Evolutionary conservation across 164 flowering plant genomes (phyloP).

Genomic region (Chloranthus sessilifolius): DNA sequence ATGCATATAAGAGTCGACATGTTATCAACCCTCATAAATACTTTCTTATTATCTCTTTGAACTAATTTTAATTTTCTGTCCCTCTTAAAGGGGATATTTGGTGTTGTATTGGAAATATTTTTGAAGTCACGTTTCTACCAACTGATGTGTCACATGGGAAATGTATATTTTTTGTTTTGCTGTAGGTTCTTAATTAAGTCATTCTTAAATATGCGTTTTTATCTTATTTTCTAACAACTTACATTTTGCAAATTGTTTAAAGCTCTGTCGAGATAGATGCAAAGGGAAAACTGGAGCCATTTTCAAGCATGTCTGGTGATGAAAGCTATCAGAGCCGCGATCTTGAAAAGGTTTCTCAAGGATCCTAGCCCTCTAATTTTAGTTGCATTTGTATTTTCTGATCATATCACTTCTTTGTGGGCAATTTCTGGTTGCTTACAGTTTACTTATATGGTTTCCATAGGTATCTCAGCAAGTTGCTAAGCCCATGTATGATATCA

Average conservation of each 20-base stretch:
- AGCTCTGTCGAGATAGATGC: conserved; percentile 74
- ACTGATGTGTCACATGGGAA: conserved; percentile 2
- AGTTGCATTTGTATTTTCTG: not conserved
- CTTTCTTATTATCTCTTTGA: too few species aligned
- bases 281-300: conserved; percentile 72
- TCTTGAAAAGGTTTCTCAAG: conserved; percentile 75
- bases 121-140: not conserved
- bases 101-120: too few species aligned
- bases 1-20: too few species aligned
- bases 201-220: too few species aligned
- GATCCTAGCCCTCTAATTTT: not conserved
- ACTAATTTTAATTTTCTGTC: not conserved
- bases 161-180: conserved; percentile 10
- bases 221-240: too few species aligned
- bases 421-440: conserved; percentile 6
- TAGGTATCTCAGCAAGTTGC: conserved; percentile 88
- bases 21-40: too few species aligned
- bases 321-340: conserved; percentile 91
- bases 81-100: not conserved
- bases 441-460: conserved; percentile 3
- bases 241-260: too few species aligned
- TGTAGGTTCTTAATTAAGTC: too few species aligned
- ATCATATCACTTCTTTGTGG: not conserved
- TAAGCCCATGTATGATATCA: conserved; percentile 63
- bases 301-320: conserved; percentile 53